phyloP scores from a whole-genome alignment of 176 grass and related monocot genomes.

The Poa annua region DNA sequence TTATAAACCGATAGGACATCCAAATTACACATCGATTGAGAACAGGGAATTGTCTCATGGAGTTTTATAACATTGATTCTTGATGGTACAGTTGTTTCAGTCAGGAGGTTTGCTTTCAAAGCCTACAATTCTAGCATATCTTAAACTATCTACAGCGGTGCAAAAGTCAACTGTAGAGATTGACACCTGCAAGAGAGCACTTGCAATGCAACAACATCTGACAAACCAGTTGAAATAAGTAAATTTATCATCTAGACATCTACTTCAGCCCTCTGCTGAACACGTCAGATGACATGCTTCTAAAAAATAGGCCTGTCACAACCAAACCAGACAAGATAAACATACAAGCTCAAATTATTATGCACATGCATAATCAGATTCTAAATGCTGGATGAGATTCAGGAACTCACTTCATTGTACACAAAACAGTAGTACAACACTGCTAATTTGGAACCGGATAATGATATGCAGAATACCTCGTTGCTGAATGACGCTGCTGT shows the following conservation, averaged over 20 bases:
- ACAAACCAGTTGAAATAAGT: background rate
- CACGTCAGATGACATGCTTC: background rate
- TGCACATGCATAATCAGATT: background rate
- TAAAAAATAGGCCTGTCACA: constrained; percentile 17
- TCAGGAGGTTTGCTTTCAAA: constrained; percentile 2
- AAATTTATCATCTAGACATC: background rate
- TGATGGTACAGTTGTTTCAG: background rate
- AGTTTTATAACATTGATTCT: background rate
- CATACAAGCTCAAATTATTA: constrained; percentile 4
- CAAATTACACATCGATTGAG: background rate
- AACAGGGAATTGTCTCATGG: background rate
- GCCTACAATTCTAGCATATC: background rate
- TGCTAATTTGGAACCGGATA: background rate
- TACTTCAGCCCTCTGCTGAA: background rate
- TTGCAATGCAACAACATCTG: constrained; percentile 23
- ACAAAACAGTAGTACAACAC: background rate
- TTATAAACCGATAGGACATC: background rate
- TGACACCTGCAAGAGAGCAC: constrained; percentile 18
- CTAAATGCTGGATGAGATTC: background rate
- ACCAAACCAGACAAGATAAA: constrained; percentile 12
- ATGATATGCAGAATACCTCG: constrained; percentile 56
- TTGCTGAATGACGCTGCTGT: constrained; percentile 55
- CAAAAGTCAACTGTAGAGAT: background rate
- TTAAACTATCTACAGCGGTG: constrained; percentile 2
- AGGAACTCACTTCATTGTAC: background rate